Evolutionary conservation across 2,329 filamentous ascomycete species (phyloP).

Genomic region (Blastomyces silverae): DNA sequence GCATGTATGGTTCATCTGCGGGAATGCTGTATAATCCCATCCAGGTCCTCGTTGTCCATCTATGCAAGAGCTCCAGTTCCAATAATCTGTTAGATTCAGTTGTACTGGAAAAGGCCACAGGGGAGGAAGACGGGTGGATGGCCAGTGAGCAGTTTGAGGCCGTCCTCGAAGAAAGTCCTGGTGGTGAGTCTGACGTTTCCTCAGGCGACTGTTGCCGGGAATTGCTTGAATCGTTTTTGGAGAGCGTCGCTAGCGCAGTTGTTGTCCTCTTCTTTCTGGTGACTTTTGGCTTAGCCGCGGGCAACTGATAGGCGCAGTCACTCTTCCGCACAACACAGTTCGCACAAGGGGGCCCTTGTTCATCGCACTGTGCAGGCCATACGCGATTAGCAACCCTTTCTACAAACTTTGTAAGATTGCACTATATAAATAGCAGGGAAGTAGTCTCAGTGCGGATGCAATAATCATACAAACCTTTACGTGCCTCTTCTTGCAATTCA

Average conservation of each 20-base stretch:
- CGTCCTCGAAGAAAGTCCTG: neutral
- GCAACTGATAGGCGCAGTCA: constrained; percentile 17
- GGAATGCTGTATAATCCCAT: constrained; percentile 29
- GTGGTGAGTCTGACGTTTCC: neutral
- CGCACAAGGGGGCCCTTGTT: constrained; percentile 19
- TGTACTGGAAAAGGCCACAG: constrained; percentile 11
- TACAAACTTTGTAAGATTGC: neutral
- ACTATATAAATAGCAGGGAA: neutral
- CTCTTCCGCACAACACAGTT: constrained; percentile 19
- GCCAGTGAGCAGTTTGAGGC: neutral
- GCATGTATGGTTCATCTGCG: constrained; percentile 34
- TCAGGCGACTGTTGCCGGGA: neutral
- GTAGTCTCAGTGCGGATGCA: neutral
- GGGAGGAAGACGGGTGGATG: constrained; percentile 1
- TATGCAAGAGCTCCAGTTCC: constrained; percentile 43
- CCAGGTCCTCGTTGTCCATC: constrained; percentile 40
- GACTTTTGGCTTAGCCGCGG: neutral
- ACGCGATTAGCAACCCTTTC: neutral
- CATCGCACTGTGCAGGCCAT: constrained; percentile 16
- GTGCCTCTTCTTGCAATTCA: constrained; percentile 12
- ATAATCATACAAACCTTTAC: constrained; percentile 9
- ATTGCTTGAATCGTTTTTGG: neutral
- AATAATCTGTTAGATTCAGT: constrained; percentile 27
- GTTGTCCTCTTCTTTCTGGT: neutral
- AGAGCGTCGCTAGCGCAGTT: neutral